These are phyloP conservation scores for Saccharomyces hybrid DNA, from an alignment of 1,139 yeast genomes.

Conservation along the genomic window DNA sequence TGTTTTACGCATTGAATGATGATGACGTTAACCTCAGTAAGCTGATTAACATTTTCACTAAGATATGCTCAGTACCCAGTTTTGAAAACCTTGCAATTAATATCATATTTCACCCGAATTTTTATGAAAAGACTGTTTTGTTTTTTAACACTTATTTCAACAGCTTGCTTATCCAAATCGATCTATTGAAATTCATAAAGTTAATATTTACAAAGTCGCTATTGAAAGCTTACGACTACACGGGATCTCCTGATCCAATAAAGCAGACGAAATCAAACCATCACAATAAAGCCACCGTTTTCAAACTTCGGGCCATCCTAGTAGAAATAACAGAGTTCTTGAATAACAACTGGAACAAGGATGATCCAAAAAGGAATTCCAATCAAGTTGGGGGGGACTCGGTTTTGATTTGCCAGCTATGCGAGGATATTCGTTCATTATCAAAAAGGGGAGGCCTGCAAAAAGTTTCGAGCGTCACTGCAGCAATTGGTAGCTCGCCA, in stretches of 20 bases:
- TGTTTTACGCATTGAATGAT: constrained; percentile 19
- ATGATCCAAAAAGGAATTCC: constrained; percentile 4
- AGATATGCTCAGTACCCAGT: constrained; percentile 20
- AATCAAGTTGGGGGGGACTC: constrained; percentile 31
- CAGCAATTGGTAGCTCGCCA: background rate
- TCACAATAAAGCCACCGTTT: background rate
- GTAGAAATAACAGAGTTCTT: constrained; percentile 12
- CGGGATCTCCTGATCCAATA: background rate
- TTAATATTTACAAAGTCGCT: constrained; percentile 18
- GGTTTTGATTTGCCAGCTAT: constrained; percentile 29
- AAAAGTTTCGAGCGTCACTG: background rate
- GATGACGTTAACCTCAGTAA: constrained; percentile 24
- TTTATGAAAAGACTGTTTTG: constrained; percentile 15
- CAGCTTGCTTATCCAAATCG: constrained; percentile 30
- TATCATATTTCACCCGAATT: constrained; percentile 15
- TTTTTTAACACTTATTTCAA: constrained; percentile 27
- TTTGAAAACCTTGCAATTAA: constrained; percentile 16
- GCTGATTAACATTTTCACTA: constrained; percentile 22
- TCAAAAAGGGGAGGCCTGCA: background rate
- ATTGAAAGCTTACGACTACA: background rate
- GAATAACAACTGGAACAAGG: constrained; percentile 15
- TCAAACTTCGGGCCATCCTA: background rate
- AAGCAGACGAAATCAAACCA: background rate
- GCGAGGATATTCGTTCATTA: constrained; percentile 22
- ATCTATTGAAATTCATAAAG: constrained; percentile 29